phyloP scores from a whole-genome alignment of 306 rosid species.

The Casuarina equisetifolia region DNA sequence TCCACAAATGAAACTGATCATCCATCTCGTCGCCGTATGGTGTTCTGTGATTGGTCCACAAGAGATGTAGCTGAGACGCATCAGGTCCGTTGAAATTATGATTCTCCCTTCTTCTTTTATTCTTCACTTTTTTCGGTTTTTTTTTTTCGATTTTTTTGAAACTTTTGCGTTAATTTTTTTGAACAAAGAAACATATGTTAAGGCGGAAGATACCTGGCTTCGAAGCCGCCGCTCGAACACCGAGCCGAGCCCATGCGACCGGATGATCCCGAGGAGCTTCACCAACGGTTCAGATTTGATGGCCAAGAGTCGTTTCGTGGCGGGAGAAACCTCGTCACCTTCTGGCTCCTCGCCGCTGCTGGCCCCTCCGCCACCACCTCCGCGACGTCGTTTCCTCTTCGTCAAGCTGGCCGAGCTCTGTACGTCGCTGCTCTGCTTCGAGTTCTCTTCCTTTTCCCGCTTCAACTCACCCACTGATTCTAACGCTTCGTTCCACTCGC shows the following conservation, averaged over 20 bases:
- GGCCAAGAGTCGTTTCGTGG: conserved; percentile 36
- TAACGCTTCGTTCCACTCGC: conserved; percentile 31
- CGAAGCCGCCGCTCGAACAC: conserved; percentile 58
- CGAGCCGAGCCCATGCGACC: conserved; percentile 58
- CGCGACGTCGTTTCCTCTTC: conserved; percentile 36
- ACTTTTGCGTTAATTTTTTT: not conserved
- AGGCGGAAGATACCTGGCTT: conserved; percentile 46
- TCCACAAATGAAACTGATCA: not conserved
- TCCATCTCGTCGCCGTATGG: not conserved
- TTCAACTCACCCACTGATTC: conserved; percentile 35
- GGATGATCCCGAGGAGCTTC: conserved; percentile 41
- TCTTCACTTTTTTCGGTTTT: not conserved
- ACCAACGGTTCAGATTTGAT: conserved; percentile 50
- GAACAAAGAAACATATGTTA: conserved; percentile 10
- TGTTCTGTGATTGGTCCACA: not conserved
- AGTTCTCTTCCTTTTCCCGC: conserved; percentile 18
- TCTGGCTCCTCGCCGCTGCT: conserved; percentile 52
- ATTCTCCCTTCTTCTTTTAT: not conserved
- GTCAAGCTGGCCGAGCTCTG: conserved; percentile 52
- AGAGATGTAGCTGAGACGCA: not conserved
- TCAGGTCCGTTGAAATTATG: conserved; percentile 6
- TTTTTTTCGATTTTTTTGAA: not conserved
- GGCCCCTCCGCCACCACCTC: conserved; percentile 13
- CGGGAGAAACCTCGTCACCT: conserved; percentile 52
- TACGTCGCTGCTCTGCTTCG: conserved; percentile 50